phyloP scores from a whole-genome alignment of 192 early-diverging fungal species.

The Spizellomyces sp. region DNA sequence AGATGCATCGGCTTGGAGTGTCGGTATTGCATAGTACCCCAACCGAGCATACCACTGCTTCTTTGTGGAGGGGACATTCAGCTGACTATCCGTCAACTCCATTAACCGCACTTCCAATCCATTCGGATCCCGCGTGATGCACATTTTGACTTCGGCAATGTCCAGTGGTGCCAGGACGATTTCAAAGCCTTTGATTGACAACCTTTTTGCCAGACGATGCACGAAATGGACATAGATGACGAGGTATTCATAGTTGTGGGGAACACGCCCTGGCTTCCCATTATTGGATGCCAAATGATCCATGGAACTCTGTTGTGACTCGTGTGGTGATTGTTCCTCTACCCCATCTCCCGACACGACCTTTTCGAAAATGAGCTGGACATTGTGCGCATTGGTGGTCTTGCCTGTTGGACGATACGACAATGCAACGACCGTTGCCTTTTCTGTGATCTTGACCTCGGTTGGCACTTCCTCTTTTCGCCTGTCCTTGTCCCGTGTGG shows the following conservation, averaged over 20 bases:
- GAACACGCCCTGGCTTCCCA: background rate
- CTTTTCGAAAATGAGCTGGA: slow-evolving; percentile 39
- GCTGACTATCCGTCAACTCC: slow-evolving; percentile 48
- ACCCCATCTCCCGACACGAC: background rate
- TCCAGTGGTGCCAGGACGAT: slow-evolving; percentile 32
- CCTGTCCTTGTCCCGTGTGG: no score
- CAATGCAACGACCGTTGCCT: slow-evolving; percentile 22
- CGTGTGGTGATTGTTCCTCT: background rate
- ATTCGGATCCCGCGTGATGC: slow-evolving; percentile 55
- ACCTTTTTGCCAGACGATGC: slow-evolving; percentile 47
- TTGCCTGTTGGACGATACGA: slow-evolving; percentile 22
- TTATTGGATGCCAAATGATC: background rate
- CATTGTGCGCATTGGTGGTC: slow-evolving; percentile 10
- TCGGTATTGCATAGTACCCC: slow-evolving; percentile 56
- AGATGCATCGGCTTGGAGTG: slow-evolving; percentile 32
- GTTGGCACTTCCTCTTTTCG: background rate
- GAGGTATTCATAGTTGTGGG: slow-evolving; percentile 53
- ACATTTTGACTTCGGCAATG: slow-evolving; percentile 50
- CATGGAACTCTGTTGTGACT: background rate
- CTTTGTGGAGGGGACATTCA: slow-evolving; percentile 37
- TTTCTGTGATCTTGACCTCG: background rate
- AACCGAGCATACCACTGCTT: slow-evolving; percentile 54
- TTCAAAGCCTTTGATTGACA: slow-evolving; percentile 46
- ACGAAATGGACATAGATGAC: slow-evolving; percentile 65
- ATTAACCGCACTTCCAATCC: slow-evolving; percentile 55